Conservation (phyloP, 2,329 filamentous ascomycete species). For the Cordyceps cateniannulata region DNA sequence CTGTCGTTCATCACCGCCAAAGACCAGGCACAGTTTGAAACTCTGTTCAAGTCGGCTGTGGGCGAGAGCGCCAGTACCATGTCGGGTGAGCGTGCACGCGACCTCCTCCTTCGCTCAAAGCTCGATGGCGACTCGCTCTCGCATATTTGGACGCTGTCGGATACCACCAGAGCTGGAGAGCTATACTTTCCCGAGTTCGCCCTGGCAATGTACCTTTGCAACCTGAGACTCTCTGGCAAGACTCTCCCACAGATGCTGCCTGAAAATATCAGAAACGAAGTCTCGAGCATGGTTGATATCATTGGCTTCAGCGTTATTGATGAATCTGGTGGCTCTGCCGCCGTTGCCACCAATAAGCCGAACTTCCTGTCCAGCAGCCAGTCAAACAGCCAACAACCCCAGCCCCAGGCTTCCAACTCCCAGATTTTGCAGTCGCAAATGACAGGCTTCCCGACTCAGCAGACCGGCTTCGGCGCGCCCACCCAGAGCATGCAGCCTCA, state of each 20-base stretch:
- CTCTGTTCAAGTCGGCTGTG: conserved; percentile 91
- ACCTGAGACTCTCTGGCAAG: conserved; percentile 84
- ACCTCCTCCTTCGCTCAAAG: conserved; percentile 81
- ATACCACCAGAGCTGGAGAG: conserved; percentile 94
- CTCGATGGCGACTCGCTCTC: conserved; percentile 81
- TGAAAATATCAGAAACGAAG: conserved; percentile 87
- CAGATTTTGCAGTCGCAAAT: conserved; percentile 60
- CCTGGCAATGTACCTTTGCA: conserved; percentile 97
- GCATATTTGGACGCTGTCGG: conserved; percentile 90
- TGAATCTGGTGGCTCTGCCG: conserved; percentile 48
- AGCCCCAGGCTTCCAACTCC: conserved; percentile 67
- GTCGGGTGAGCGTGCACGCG: conserved; percentile 86
- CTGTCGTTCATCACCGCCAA: conserved; percentile 92
- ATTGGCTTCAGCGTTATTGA: conserved; percentile 92
- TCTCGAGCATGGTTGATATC: conserved; percentile 99
- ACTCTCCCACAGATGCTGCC: conserved; percentile 68
- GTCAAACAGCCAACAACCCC: conserved; percentile 59
- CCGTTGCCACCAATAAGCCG: conserved; percentile 56
- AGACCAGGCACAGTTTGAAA: conserved; percentile 96
- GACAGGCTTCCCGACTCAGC: conserved; percentile 35
- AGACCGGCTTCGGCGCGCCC: conserved; percentile 52
- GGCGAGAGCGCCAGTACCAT: conserved; percentile 78
- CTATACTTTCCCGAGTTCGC: conserved; percentile 97
- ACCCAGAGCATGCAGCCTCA: conserved; percentile 57
- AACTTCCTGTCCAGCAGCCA: conserved; percentile 55